Base-by-base conservation (phyloP, 2,329 filamentous ascomycete genomes). In the Fusarium sp. region DNA sequence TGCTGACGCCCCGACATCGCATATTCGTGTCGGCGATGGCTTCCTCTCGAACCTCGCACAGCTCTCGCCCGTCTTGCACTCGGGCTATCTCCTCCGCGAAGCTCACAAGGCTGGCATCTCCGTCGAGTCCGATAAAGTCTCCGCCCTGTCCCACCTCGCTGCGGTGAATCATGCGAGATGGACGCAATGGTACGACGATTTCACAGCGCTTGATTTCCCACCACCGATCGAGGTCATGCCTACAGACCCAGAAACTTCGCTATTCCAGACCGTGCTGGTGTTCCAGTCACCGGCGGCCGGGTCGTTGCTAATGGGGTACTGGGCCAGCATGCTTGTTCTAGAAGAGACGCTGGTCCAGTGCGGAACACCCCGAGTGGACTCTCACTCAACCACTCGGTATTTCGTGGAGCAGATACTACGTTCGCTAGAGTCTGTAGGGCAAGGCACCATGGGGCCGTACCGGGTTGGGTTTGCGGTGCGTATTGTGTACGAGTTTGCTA, bases 271-370 rank as follows among this genome's bases (percentile, higher is more conserved):
- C 4, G 68, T 81, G 6, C 68, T 81, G 15, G 57, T 67, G 22
- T 79, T 78, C 54, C 53, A 68, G 26, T 71, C 74, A 28, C 63
- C 70, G 4, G 80, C 79, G 77, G 71, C 75, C 13, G 79, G 79
- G 3, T 69, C 77, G 30, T 64, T 82, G 51, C 73, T 76, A 43
- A 70, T 81, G 63, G 74, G 72, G 20, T 80, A 78, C 61, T 80
- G 79, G 78, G 77, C 79, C 8, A 78, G 75, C 37, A 71, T 79
- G 70, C 70, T 81, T n/a, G 77, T 82, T 49, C 65, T 82, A 33
- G 77, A 82, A 53, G 79, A 79, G 60, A 73, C 71, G 8, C 46
- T 82, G 48, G 73, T 75, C 20, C 74, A 77, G 52, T 81, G 79
- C 56, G 70, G 68, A 15, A 66, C 72, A 30, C 71, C 70, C 8